Evolutionary conservation across 2,329 filamentous ascomycete species (phyloP).

Genomic region (Aspergillus amoenus): DNA sequence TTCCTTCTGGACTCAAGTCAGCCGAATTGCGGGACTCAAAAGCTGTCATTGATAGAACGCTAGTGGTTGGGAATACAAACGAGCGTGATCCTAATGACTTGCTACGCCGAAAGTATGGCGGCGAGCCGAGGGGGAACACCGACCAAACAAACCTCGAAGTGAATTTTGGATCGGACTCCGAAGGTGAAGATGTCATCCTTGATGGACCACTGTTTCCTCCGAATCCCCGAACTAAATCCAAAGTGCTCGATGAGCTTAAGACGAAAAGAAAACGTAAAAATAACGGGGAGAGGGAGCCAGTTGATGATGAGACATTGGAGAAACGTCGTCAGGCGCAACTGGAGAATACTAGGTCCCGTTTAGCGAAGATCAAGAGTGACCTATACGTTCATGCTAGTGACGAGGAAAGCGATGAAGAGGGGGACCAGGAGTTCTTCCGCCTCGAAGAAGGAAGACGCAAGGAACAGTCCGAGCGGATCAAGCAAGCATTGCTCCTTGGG

Average conservation of each 20-base stretch:
- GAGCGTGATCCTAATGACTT: slow-evolving; percentile 73
- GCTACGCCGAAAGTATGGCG: slow-evolving; percentile 65
- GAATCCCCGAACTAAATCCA: slow-evolving; percentile 49
- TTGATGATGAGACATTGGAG: slow-evolving; percentile 60
- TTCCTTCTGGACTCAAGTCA: slow-evolving; percentile 66
- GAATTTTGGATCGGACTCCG: slow-evolving; percentile 69
- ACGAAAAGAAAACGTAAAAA: slow-evolving; percentile 55
- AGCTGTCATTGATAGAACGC: slow-evolving; percentile 72
- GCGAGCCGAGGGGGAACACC: slow-evolving; percentile 37
- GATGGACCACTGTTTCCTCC: slow-evolving; percentile 67
- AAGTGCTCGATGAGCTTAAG: slow-evolving; percentile 57
- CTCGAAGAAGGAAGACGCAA: slow-evolving; percentile 68
- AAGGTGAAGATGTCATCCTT: slow-evolving; percentile 58
- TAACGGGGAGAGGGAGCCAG: slow-evolving; percentile 52
- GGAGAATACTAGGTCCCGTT: slow-evolving; percentile 72
- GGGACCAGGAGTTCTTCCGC: slow-evolving; percentile 72
- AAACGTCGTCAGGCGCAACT: slow-evolving; percentile 62
- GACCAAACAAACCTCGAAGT: slow-evolving; percentile 46
- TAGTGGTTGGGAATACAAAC: slow-evolving; percentile 76
- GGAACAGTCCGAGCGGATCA: slow-evolving; percentile 52
- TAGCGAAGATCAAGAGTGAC: slow-evolving; percentile 77
- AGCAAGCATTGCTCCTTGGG: slow-evolving; percentile 48
- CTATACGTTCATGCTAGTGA: slow-evolving; percentile 80
- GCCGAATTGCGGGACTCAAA: slow-evolving; percentile 66
- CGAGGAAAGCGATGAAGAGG: slow-evolving; percentile 81